Base-by-base conservation (phyloP, 768 basidiomycete species). In the Mycena capillaripes region DNA sequence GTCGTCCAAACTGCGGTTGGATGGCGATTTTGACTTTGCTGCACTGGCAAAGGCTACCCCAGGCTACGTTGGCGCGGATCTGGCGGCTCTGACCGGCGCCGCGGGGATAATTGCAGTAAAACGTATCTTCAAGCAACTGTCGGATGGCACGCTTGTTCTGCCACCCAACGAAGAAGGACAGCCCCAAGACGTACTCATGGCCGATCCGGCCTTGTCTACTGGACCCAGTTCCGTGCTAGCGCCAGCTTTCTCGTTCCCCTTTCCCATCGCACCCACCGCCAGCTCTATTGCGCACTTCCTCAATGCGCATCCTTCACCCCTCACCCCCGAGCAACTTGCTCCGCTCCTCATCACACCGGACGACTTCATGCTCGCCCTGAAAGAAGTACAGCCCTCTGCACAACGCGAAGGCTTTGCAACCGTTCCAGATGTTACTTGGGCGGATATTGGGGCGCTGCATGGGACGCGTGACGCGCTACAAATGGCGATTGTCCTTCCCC, bases 361-460 rank as follows among this genome's bases (percentile, higher is more conserved):
- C 2, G 98, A 99, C 82, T 99, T 99, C 80, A 82, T 80, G 6
- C 83, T 85, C 11, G 97, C 98, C 0, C 88, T 99, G n/a, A 88
- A 90, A 64, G 89, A 97, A 60, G 92, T 98, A 0, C 98, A 99
- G 78, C 98, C 97, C 1, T 98, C 97, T 0, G 95, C 97, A 8
- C 97, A 97, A 80, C 93, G 98, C 50, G 98, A 99, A 85, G 98
- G 98, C 4, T 99, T 99, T 76, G 93, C 98, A 7, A 99, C 98
- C 0, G 93, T 98, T 4, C 98, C 98, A 0, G 95, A 97, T 76
- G 95, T 98, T 2, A 93, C 94, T 0, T 99, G 98, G 97, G 86
- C 92, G 1, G 97, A 99, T 79, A 88, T 99, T 56, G 98, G 98
- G 25, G 98, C 97, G 2, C 86, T 99, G n/a, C 91, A 94, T 71